Conservation (phyloP, 192 early-diverging fungal species). For the Coemansia sp. region DNA sequence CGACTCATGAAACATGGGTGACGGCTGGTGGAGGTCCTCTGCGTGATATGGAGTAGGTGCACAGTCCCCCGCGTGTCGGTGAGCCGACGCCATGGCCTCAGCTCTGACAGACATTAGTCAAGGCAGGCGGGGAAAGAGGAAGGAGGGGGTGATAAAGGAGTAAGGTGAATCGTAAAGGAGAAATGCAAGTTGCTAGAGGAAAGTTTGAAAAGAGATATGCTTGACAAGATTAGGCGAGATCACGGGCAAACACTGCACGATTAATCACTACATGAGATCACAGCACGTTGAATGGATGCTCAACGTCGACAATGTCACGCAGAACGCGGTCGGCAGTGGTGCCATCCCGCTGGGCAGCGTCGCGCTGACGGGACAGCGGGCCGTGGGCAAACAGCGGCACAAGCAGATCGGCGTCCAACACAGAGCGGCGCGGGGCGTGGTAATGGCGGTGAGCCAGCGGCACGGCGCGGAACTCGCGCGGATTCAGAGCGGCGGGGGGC, state of each 20-base stretch:
- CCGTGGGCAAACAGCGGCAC: constrained; percentile 67
- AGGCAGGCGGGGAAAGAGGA: too few species aligned
- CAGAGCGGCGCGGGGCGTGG: constrained; percentile 70
- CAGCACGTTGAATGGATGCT: constrained; percentile 12
- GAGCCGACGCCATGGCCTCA: too few species aligned
- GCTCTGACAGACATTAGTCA: too few species aligned
- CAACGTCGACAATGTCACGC: constrained; percentile 37
- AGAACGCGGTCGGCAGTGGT: constrained; percentile 73
- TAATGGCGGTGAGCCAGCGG: constrained; percentile 64
- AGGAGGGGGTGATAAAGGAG: not conserved
- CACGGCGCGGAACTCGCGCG: constrained; percentile 74
- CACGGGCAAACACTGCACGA: not conserved
- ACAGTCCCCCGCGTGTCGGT: too few species aligned
- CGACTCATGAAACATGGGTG: constrained; percentile 51
- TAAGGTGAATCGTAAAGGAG: too few species aligned
- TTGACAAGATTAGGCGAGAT: not conserved
- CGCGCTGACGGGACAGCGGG: constrained; percentile 68
- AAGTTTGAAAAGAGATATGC: not conserved
- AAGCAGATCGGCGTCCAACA: constrained; percentile 86
- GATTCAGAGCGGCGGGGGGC: constrained; percentile 88
- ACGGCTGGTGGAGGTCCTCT: not conserved
- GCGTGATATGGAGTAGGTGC: too few species aligned
- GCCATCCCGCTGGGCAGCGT: constrained; percentile 88
- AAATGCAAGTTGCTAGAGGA: too few species aligned
- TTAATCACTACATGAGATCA: constrained; percentile 5